These are phyloP conservation scores for Yamadazyma oceani DNA, from an alignment of 1,139 yeast species.

Conservation along the genomic window DNA sequence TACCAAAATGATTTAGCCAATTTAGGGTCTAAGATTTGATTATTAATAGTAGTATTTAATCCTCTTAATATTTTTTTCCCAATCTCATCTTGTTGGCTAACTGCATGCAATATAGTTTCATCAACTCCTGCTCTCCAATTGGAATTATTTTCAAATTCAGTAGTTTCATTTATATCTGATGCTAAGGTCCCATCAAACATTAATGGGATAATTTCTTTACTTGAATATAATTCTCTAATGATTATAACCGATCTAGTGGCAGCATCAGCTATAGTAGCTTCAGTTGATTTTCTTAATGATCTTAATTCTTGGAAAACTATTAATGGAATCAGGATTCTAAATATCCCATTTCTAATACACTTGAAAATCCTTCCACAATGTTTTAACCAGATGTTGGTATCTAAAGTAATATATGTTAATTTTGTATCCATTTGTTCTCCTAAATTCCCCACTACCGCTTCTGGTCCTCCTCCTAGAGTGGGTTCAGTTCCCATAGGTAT, in stretches of 20 bases:
- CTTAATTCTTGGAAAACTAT: conserved; percentile 78
- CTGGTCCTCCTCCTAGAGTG: background rate
- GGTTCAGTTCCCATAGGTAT: background rate
- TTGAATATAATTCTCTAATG: conserved; percentile 62
- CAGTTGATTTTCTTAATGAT: conserved; percentile 71
- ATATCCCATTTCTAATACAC: conserved; percentile 59
- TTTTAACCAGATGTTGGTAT: conserved; percentile 79
- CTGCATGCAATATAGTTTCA: conserved; percentile 58
- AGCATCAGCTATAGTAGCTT: conserved; percentile 74
- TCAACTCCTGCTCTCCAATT: conserved; percentile 62
- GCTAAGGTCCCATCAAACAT: conserved; percentile 60
- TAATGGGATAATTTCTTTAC: conserved; percentile 50
- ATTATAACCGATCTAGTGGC: conserved; percentile 79
- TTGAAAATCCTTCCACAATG: conserved; percentile 77
- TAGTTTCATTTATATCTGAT: conserved; percentile 52
- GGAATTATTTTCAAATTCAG: conserved; percentile 63
- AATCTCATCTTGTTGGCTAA: conserved; percentile 47
- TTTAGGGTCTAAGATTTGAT: conserved; percentile 27
- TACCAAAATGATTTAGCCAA: conserved; percentile 48
- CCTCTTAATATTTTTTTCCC: conserved; percentile 42
- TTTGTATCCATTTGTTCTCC: conserved; percentile 54
- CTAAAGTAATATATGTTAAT: conserved; percentile 63
- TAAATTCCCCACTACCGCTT: conserved; percentile 36
- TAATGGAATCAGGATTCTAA: conserved; percentile 62
- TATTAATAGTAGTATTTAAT: conserved; percentile 20